Base-by-base conservation (phyloP, 768 basidiomycete genomes). In the Trametes cingulata region DNA sequence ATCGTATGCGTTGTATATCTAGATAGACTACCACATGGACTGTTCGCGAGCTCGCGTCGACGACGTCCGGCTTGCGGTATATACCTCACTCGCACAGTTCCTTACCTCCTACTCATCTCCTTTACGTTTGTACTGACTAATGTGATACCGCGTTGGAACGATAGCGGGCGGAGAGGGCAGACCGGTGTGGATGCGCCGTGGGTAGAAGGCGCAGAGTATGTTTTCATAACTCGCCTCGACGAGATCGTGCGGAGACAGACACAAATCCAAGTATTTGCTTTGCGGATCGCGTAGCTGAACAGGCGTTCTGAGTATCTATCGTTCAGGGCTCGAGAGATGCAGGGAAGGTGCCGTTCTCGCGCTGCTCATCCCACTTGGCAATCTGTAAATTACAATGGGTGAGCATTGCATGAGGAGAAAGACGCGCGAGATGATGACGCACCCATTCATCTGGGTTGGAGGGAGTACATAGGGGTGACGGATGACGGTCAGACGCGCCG, bases 301-400 rank as follows among this genome's bases (percentile, higher is more conserved):
- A 5, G 55, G 41, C 29, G 55, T 29, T 29, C 22, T n/a, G 7
- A 49, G 53, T 45, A 58, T 58, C 46, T 25, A 51, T 17, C 33
- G 15, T 48, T 82, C 77, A 86, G 62, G 87, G 87, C 71, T 96
- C 93, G 69, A 97, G 78, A 13, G 92, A 93, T 12, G 92, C 91
- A 35, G 94, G 92, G 86, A 97, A 97, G 20, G 90, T 90, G 59
- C 92, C 93, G 65, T 75, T 87, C 73, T 98, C 95, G 73, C 95
- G 86, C 76, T 98, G 94, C 56, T 96, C 95, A 72, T 99, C 95
- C 80, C 89, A 98, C 78, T 88, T 93, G 68, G 79, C 71, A 73
- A 89, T 86, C 96, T 94, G 71, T 25, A 46, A 22, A 40, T 50
- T 48, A 22, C 19, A 54, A 46, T 36, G 33, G 14, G 7, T 9